These are phyloP conservation scores for Umbelopsis sp. DNA, from an alignment of 192 early-diverging fungal genomes.

Conservation along the genomic window DNA sequence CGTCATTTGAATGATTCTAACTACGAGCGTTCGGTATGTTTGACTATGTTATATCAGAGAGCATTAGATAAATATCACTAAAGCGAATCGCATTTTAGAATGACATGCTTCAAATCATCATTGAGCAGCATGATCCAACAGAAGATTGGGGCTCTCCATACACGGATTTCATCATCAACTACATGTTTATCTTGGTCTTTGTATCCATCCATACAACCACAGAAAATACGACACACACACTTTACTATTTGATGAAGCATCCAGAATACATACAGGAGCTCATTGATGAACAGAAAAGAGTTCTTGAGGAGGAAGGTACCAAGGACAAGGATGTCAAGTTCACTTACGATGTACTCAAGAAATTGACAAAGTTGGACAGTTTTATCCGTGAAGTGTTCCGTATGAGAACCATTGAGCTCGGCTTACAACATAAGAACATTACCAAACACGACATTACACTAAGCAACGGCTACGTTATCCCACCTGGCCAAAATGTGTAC, in stretches of 20 bases:
- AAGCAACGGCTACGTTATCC: conserved; percentile 36
- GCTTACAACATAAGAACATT: conserved; percentile 24
- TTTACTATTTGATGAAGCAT: conserved; percentile 23
- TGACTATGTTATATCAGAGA: background rate
- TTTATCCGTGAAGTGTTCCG: conserved; percentile 29
- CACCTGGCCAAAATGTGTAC: conserved; percentile 28
- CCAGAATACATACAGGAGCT: conserved; percentile 24
- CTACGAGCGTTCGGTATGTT: background rate
- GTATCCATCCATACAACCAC: conserved; percentile 27
- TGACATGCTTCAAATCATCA: conserved; percentile 24
- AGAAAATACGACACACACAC: background rate
- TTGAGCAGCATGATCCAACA: background rate
- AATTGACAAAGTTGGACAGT: conserved; percentile 31
- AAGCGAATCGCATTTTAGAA: background rate
- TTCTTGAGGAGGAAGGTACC: conserved; percentile 22
- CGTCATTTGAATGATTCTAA: background rate
- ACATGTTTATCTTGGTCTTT: conserved; percentile 24
- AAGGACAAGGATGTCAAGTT: conserved; percentile 15
- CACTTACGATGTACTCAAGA: conserved; percentile 23
- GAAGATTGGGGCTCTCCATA: background rate
- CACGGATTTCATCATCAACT: background rate
- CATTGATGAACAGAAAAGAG: conserved; percentile 21
- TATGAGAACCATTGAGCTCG: conserved; percentile 19
- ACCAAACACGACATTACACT: conserved; percentile 28
- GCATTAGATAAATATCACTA: background rate